Percentiles rank a stretch among this genome's conserved stretches.
Conservation (phyloP, 139 green algal genomes). For the Chlorella sp. region DNA sequence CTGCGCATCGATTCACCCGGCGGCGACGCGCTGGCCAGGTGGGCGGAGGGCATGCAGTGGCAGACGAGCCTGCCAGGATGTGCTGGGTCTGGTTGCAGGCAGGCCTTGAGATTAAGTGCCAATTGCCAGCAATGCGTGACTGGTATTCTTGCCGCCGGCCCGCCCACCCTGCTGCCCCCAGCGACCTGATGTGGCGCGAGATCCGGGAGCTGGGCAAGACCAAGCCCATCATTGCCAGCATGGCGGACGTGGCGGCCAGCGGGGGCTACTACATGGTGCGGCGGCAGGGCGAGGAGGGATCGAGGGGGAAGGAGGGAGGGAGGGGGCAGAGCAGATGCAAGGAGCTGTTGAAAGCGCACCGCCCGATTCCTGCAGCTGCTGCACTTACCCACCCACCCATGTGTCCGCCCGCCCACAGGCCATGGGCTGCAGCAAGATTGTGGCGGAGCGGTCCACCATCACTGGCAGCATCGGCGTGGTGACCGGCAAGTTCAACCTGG, state of each 20-base stretch:
- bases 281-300: constrained; percentile 36
- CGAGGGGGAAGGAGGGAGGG: no score
- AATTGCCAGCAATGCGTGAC: no score
- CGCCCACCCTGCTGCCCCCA: constrained; percentile 39
- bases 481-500: constrained; percentile 91
- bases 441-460: constrained; percentile 92
- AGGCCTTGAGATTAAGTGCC: no score
- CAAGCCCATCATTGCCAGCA: constrained; percentile 95
- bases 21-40: constrained; percentile 85
- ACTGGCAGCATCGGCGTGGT: constrained; percentile 94
- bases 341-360: no score
- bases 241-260: constrained; percentile 94
- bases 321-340: no score
- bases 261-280: constrained; percentile 97
- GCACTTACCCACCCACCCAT: background rate
- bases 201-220: constrained; percentile 47
- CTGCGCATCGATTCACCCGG: constrained; percentile 91
- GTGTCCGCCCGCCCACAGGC: background rate
- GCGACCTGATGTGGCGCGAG: constrained; percentile 97
- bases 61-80: no score
- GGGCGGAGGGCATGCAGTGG: no score
- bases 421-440: constrained; percentile 60
- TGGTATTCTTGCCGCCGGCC: background rate
- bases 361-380: no score
- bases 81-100: no score